Evolutionary conservation across 306 rosid species (phyloP).

Genomic region (Oemleria cerasiformis): DNA sequence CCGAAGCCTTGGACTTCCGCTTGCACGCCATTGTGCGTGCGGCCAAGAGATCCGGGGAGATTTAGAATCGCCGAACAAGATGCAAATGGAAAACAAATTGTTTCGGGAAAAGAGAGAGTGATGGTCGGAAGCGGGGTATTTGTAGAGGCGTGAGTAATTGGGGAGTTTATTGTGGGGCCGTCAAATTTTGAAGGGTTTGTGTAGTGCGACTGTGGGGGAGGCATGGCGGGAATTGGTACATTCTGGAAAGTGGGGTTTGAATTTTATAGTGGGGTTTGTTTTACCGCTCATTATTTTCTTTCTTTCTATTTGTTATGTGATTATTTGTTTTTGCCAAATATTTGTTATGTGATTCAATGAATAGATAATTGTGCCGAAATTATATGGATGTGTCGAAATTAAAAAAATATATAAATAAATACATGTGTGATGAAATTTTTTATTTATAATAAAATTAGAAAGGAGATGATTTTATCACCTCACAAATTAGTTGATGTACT

Average conservation of each 20-base stretch:
- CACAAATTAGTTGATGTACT: no score
- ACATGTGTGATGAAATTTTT: no score
- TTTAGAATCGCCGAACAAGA: not conserved
- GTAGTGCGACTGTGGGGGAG: not conserved
- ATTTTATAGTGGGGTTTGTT: not conserved
- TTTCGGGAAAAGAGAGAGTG: not conserved
- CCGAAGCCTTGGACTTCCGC: conserved; percentile 8
- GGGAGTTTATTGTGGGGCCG: not conserved
- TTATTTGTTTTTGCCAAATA: no score
- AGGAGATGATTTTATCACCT: no score
- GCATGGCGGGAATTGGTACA: not conserved
- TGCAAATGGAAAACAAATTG: not conserved
- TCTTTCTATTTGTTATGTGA: no score
- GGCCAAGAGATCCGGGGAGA: not conserved
- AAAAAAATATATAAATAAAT: no score
- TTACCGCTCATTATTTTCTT: no score
- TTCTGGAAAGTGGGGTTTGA: not conserved
- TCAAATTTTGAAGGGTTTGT: not conserved
- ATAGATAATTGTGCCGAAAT: no score
- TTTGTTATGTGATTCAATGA: no score
- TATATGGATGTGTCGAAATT: no score
- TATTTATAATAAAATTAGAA: no score
- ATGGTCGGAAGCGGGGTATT: not conserved
- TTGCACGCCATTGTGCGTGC: conserved; percentile 15
- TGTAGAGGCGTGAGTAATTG: not conserved